Percentiles rank a stretch among this genome's conserved stretches.
Evolutionary conservation across 495 filamentous ascomycete genomes (phyloP).

Genomic region (Rusavskia elegans): DNA sequence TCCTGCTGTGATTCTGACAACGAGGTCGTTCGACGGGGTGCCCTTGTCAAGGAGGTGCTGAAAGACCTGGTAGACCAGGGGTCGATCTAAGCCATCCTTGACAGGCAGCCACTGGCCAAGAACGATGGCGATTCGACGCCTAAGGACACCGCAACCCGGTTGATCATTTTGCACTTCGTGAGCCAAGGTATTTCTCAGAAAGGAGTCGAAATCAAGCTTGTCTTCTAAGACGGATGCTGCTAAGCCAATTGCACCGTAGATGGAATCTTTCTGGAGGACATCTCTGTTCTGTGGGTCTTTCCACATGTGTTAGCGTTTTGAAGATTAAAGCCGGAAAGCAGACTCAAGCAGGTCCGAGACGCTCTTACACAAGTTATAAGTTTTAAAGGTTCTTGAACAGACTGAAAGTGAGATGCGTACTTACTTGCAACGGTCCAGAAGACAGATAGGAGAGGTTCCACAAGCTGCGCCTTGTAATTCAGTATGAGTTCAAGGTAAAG

Average conservation of each 20-base stretch:
- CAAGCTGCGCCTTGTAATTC: conserved; percentile 64
- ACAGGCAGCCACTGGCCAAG: conserved; percentile 81
- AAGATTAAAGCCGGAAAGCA: background rate
- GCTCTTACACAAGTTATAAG: too few relatives aligned
- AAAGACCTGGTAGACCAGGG: conserved; percentile 77
- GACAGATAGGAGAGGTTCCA: conserved; percentile 59
- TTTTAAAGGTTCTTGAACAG: too few relatives aligned
- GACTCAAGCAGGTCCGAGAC: too few relatives aligned
- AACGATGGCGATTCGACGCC: conserved; percentile 72
- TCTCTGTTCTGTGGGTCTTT: conserved; percentile 42
- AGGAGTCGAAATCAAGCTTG: conserved; percentile 63
- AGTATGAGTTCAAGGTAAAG: conserved; percentile 82
- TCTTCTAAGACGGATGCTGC: conserved; percentile 54
- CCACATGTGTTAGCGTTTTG: background rate
- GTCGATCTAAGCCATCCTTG: conserved; percentile 43
- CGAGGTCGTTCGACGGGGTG: conserved; percentile 71
- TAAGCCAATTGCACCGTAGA: conserved; percentile 84
- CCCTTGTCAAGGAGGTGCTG: conserved; percentile 66
- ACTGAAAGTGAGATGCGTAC: conserved; percentile 2
- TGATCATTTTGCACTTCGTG: conserved; percentile 63
- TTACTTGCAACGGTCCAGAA: conserved; percentile 58
- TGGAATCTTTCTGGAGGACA: conserved; percentile 74
- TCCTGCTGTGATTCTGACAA: conserved; percentile 83
- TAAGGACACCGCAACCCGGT: conserved; percentile 69
- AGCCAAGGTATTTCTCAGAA: conserved; percentile 57